A percentile compares a stretch with the other conserved stretches of the same genome.
Conservation (phyloP, 1,284 basidiomycete genomes). For the Takashimella koratensis region DNA sequence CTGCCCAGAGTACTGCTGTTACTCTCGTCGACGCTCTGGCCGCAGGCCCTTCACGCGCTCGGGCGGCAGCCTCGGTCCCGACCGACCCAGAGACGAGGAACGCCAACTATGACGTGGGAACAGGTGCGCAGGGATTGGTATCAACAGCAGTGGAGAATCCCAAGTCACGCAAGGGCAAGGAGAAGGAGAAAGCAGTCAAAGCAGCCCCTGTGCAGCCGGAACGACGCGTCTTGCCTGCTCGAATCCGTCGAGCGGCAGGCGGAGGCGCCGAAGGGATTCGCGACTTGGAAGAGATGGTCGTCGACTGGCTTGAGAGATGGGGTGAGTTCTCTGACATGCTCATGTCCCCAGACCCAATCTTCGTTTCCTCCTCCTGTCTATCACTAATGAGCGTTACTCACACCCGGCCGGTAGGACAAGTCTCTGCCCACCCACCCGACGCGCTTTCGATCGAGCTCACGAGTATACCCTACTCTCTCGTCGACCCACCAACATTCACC, state of each 20-base stretch:
- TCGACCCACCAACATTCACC: conserved; percentile 18
- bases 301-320: conserved; percentile 72
- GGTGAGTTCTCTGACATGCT: conserved; percentile 55
- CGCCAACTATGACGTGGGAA: too few species aligned
- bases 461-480: conserved; percentile 49
- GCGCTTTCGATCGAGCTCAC: conserved; percentile 64
- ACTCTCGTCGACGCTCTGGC: too few species aligned
- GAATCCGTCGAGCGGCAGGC: conserved; percentile 70
- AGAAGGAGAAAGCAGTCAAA: conserved; percentile 10
- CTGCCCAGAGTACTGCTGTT: too few species aligned
- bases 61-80: too few species aligned
- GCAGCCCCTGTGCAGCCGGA: conserved; percentile 38
- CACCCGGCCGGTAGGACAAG: conserved; percentile 56
- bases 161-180: too few species aligned
- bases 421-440: conserved; percentile 64
- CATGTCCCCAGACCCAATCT: neutral
- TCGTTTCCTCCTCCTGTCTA: conserved; percentile 5
- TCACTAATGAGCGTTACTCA: conserved; percentile 9
- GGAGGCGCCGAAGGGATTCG: conserved; percentile 54
- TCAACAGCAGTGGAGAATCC: too few species aligned
- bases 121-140: too few species aligned
- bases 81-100: too few species aligned
- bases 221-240: conserved; percentile 72
- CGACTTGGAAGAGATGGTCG: conserved; percentile 75
- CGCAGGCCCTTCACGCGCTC: too few species aligned